Conservation (phyloP, 106 monocot species). For the Dioscorea alata region DNA sequence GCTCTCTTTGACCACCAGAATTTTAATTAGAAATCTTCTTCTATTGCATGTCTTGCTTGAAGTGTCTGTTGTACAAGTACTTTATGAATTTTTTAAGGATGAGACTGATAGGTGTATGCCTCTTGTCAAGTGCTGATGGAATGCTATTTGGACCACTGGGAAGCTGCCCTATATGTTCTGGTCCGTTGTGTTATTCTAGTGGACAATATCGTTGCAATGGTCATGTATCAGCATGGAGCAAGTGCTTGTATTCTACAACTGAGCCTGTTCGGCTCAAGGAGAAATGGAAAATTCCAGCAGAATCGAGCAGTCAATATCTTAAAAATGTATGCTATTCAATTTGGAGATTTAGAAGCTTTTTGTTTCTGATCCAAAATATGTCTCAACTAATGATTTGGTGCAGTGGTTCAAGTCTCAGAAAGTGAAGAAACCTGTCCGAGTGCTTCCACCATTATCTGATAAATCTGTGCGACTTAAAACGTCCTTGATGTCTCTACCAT, state of each 20-base stretch:
- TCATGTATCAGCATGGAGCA: conserved; percentile 93
- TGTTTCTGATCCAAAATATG: not conserved
- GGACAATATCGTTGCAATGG: conserved; percentile 79
- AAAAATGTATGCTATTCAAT: conserved; percentile 37
- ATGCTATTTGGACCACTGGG: conserved; percentile 90
- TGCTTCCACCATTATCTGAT: conserved; percentile 52
- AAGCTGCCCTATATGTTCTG: conserved; percentile 75
- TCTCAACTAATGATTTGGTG: conserved; percentile 9
- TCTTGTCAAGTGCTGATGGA: conserved; percentile 78
- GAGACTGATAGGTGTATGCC: not conserved
- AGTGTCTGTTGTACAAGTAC: too few species aligned
- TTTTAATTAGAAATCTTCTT: too few species aligned
- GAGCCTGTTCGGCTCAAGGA: conserved; percentile 57
- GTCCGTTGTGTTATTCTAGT: conserved; percentile 64
- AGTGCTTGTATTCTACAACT: conserved; percentile 74
- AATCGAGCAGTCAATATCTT: conserved; percentile 63
- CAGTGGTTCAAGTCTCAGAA: conserved; percentile 98
- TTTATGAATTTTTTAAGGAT: not conserved
- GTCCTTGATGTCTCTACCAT: conserved; percentile 14
- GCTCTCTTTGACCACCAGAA: too few species aligned
- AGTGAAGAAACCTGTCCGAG: conserved; percentile 55
- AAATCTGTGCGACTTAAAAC: conserved; percentile 20
- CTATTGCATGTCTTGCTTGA: too few species aligned
- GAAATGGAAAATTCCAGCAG: conserved; percentile 91
- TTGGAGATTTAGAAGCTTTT: not conserved